Base-by-base conservation (phyloP, 2,329 filamentous ascomycete species). In the Ascochyta koolunga region DNA sequence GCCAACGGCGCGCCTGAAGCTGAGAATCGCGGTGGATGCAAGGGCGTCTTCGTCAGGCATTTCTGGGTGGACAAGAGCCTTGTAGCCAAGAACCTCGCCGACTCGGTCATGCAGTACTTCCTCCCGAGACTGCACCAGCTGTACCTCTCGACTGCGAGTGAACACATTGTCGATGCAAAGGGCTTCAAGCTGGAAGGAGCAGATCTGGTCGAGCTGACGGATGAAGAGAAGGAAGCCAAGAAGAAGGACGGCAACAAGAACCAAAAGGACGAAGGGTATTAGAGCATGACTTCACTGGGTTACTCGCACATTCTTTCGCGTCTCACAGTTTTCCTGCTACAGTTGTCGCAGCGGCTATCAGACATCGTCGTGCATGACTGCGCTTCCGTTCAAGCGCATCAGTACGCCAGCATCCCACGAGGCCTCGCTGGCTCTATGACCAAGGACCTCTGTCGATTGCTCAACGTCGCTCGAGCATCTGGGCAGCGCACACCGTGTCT, bases 1-100 rank as follows among this genome's bases (percentile, higher is more conserved):
- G 73, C 72, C 21, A 76, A 76, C 25, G 73, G 73, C 13, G 70
- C 68, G 1, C 73, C 72, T 2, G 70, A 73, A 55, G 70, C 70
- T 10, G 65, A 61, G 21, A 61, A 66, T 37, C 64, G 70, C 10
- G 68, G 70, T 19, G 68, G 68, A 9, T 76, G 73, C 61, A 72
- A 71, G 38, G 73, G 73, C 50, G 67, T 70, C 11, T 75, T 74
- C 50, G 70, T 76, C 24, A 66, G 72, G n/a, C 73, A 76, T 47
- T 74, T 70, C 54, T 75, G 72, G 72, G 66, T 75, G 9, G 64
- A 73, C 56, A 75, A 75, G 54, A 63, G 64, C 1, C 54, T 72
- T 13, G 68, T 73, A 2, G 56, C 65, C 1, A 68, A 68, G 56
- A 68, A 65, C 29, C 61, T 74, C 13, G 66, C 66, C 11, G 69